A percentile compares a stretch with the other conserved stretches of the same genome.
Conservation (phyloP, 1,284 basidiomycete genomes). For the Cryptococcus jaspeensis region DNA sequence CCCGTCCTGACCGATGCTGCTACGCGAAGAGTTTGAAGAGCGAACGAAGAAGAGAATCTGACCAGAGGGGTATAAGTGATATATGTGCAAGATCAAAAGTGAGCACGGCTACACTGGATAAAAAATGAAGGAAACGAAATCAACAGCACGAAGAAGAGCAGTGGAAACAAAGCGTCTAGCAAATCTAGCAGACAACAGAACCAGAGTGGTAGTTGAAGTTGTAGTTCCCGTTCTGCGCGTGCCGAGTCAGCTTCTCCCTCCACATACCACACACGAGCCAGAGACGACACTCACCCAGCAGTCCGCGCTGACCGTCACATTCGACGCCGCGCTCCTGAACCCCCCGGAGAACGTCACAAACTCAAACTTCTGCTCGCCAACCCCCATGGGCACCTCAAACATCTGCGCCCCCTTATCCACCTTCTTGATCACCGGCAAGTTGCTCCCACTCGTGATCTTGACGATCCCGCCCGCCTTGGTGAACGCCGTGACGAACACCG, state of each 20-base stretch:
- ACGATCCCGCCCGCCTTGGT: slow-evolving; percentile 40
- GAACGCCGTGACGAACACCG: slow-evolving; percentile 46
- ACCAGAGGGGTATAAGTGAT: background rate
- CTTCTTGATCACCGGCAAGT: slow-evolving; percentile 26
- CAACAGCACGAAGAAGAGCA: background rate
- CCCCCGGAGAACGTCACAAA: slow-evolving; percentile 24
- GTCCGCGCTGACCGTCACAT: slow-evolving; percentile 23
- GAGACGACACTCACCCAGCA: slow-evolving; percentile 39
- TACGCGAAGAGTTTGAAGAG: background rate
- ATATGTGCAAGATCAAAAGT: background rate
- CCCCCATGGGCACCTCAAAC: slow-evolving; percentile 41
- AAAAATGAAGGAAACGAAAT: background rate
- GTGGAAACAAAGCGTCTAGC: background rate
- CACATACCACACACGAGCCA: background rate
- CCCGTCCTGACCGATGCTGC: no score
- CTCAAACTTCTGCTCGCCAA: slow-evolving; percentile 38
- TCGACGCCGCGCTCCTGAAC: slow-evolving; percentile 15
- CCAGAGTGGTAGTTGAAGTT: slow-evolving; percentile 50
- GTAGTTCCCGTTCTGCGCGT: slow-evolving; percentile 40
- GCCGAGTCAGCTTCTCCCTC: background rate
- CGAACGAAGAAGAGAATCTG: background rate
- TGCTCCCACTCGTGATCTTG: slow-evolving; percentile 43
- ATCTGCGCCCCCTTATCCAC: slow-evolving; percentile 39
- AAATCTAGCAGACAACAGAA: slow-evolving; percentile 8
- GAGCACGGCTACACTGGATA: background rate